Conservation (phyloP, 306 rosid species). For the Vachellia pachyceras region DNA sequence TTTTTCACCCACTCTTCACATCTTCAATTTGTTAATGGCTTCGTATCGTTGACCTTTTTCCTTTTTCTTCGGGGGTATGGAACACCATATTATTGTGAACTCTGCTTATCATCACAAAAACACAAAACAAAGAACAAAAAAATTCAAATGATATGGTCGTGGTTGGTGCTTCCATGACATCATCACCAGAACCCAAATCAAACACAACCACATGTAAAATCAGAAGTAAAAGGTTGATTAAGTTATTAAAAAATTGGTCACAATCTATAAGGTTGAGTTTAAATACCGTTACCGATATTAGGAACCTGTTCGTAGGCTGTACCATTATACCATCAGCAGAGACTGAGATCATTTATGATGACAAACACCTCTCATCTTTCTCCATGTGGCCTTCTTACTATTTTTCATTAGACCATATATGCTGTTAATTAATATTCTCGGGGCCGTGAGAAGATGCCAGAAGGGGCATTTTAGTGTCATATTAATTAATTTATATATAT, state of each 20-base stretch:
- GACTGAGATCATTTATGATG: no score
- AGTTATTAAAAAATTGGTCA: no score
- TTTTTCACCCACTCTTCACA: slow-evolving; percentile 16
- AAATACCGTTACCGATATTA: no score
- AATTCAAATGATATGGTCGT: slow-evolving; percentile 43
- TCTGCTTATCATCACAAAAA: neutral
- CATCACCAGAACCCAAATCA: slow-evolving; percentile 31
- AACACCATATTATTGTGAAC: neutral
- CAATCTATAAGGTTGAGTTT: no score
- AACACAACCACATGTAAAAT: slow-evolving; percentile 32
- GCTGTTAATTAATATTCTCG: neutral
- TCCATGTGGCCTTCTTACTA: no score
- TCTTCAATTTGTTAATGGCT: slow-evolving; percentile 40
- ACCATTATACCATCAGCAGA: no score
- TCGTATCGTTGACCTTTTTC: slow-evolving; percentile 33
- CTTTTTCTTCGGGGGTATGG: no score
- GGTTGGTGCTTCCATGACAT: slow-evolving; percentile 33
- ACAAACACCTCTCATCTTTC: no score
- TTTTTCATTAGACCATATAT: no score
- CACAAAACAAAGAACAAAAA: slow-evolving; percentile 17
- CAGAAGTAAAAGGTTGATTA: neutral
- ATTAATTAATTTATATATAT: slow-evolving; percentile 6
- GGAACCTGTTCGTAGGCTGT: no score
- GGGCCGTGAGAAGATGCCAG: slow-evolving; percentile 39
- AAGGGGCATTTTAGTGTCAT: slow-evolving; percentile 51